Percentiles rank a stretch among this genome's conserved stretches.
Conservation (phyloP, 768 basidiomycete genomes). For the Tricholoma sp. region DNA sequence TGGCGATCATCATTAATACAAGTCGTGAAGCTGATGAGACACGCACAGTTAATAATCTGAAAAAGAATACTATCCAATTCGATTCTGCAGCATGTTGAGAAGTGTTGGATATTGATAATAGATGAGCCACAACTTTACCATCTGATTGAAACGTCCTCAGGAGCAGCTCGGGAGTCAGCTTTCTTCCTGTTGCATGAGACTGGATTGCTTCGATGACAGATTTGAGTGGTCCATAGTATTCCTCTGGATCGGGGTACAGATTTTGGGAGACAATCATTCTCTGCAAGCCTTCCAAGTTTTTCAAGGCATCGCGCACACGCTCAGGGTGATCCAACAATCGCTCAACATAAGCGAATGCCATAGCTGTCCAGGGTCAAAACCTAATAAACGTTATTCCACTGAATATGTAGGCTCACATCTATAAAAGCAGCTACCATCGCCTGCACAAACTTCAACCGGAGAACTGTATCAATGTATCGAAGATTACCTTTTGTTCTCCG, state of each 20-base stretch:
- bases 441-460: conserved; percentile 25
- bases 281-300: conserved; percentile 49
- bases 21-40: background rate
- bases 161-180: conserved; percentile 32
- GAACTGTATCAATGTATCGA: background rate
- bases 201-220: conserved; percentile 43
- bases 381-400: conserved; percentile 5
- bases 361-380: conserved; percentile 41
- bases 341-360: conserved; percentile 79
- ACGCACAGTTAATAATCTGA: conserved; percentile 69
- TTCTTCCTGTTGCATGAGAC: conserved; percentile 27
- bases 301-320: conserved; percentile 43
- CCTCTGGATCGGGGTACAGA: conserved; percentile 48
- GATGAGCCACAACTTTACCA: conserved; percentile 18
- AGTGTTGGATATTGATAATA: background rate
- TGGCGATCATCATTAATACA: conserved; percentile 44
- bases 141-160: conserved; percentile 54
- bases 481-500: conserved; percentile 65
- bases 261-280: conserved; percentile 57
- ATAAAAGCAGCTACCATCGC: conserved; percentile 93
- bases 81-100: conserved; percentile 36
- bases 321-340: conserved; percentile 51
- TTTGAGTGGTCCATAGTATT: conserved; percentile 66
- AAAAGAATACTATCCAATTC: conserved; percentile 72
- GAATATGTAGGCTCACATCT: conserved; percentile 50